These are phyloP conservation scores for Cutaneotrichosporon cutaneum DNA, from an alignment of 1,284 basidiomycete species.

Conservation along the genomic window DNA sequence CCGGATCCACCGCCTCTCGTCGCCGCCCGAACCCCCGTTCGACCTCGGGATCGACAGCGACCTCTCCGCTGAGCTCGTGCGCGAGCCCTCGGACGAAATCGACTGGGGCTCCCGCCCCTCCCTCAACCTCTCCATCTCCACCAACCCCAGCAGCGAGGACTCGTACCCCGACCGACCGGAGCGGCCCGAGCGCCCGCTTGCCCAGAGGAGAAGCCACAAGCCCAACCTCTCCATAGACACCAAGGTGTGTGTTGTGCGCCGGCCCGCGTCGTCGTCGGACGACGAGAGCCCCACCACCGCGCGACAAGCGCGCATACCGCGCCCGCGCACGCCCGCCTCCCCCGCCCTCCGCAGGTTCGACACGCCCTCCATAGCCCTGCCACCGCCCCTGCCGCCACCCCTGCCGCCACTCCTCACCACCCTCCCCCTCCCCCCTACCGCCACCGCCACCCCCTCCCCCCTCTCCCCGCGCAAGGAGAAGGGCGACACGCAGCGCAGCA, in stretches of 20 bases:
- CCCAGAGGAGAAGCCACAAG: not conserved
- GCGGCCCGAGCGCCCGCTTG: not conserved
- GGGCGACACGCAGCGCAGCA: not conserved
- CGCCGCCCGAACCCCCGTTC: not conserved
- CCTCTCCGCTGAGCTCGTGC: not conserved
- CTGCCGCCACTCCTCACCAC: not conserved
- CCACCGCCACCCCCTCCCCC: too few species aligned
- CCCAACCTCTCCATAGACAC: conserved; percentile 8
- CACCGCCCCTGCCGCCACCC: too few species aligned
- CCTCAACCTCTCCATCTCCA: conserved; percentile 14
- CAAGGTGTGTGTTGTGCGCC: not conserved
- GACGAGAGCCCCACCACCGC: not conserved
- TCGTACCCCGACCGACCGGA: conserved; percentile 2
- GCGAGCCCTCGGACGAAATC: not conserved
- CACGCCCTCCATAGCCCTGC: not conserved
- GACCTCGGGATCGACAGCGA: not conserved
- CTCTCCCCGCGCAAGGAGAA: not conserved
- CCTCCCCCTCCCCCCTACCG: too few species aligned
- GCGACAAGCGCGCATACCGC: not conserved
- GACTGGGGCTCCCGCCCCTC: conserved; percentile 13
- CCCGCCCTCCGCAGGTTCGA: not conserved
- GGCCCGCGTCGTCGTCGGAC: not conserved
- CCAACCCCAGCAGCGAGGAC: conserved; percentile 13
- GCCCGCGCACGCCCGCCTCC: not conserved
- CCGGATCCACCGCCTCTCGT: conserved; percentile 16